phyloP scores from a whole-genome alignment of 257 asterid species.

The Rubia yunnanensis region DNA sequence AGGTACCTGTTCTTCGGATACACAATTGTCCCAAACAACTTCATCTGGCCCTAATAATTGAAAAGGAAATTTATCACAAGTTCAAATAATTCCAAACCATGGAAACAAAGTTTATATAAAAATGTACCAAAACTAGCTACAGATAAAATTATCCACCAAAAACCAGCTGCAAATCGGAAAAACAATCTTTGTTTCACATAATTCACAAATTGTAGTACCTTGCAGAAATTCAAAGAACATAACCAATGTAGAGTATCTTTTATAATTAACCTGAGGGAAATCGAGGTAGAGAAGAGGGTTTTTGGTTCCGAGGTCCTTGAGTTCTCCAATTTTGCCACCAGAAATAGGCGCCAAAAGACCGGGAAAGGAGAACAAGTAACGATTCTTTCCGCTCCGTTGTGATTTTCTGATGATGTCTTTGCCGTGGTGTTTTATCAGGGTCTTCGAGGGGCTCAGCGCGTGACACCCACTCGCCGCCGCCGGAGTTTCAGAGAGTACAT shows the following conservation, averaged over 20 bases:
- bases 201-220: neutral
- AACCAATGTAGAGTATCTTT: neutral
- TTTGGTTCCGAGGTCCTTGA: slow-evolving; percentile 76
- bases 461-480: slow-evolving; percentile 27
- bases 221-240: neutral
- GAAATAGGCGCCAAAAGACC: slow-evolving; percentile 72
- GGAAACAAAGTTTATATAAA: neutral
- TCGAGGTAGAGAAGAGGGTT: slow-evolving; percentile 85
- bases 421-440: slow-evolving; percentile 70
- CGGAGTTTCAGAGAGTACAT: slow-evolving; percentile 36
- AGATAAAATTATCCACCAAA: neutral
- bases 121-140: neutral
- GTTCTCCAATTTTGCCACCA: slow-evolving; percentile 82
- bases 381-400: slow-evolving; percentile 55
- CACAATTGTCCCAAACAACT: slow-evolving; percentile 83
- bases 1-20: slow-evolving; percentile 79
- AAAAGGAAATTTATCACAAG: slow-evolving; percentile 2
- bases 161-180: neutral
- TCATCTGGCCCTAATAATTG: slow-evolving; percentile 70
- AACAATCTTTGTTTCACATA: neutral
- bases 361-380: slow-evolving; percentile 69
- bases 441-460: slow-evolving; percentile 53
- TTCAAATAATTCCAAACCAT: neutral
- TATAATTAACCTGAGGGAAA: slow-evolving; percentile 58
- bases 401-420: slow-evolving; percentile 70